phyloP scores from a whole-genome alignment of 2,329 filamentous ascomycete species.

The Phialemoniopsis sp. region DNA sequence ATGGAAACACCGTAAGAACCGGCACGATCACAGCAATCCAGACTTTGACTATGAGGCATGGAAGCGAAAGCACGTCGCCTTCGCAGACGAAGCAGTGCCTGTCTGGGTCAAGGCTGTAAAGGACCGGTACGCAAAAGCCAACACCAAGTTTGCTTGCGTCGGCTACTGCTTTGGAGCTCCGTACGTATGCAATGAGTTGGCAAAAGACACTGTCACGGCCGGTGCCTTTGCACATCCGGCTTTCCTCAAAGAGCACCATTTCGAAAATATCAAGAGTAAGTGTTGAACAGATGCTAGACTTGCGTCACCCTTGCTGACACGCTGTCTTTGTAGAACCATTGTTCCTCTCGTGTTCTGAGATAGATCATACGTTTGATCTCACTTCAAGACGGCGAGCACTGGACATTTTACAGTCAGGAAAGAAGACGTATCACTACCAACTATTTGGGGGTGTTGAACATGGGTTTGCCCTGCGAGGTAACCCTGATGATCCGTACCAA shows the following conservation, averaged over 20 bases:
- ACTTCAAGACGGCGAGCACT: background rate
- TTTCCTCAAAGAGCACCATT: constrained; percentile 41
- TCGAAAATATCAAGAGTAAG: constrained; percentile 29
- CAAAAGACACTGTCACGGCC: constrained; percentile 26
- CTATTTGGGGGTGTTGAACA: background rate
- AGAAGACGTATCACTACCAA: background rate
- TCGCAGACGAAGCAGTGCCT: constrained; percentile 36
- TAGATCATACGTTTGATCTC: constrained; percentile 35
- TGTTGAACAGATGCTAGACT: background rate
- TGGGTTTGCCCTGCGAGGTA: background rate
- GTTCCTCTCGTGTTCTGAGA: constrained; percentile 39
- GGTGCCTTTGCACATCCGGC: constrained; percentile 49
- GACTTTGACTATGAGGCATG: constrained; percentile 44
- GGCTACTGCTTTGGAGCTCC: constrained; percentile 38
- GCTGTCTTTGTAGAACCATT: constrained; percentile 25
- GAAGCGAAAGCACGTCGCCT: constrained; percentile 38
- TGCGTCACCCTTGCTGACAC: no score
- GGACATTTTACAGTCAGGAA: background rate
- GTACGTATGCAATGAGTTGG: constrained; percentile 37
- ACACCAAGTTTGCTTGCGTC: constrained; percentile 32
- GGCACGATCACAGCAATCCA: constrained; percentile 11
- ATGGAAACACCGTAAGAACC: constrained; percentile 16
- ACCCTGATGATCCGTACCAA: constrained; percentile 1
- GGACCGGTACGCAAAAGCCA: constrained; percentile 22
- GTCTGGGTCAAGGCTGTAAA: constrained; percentile 35